Evolutionary conservation across 495 filamentous ascomycete species (phyloP), one percentile per base, ranked within the genome.

Genomic region (Penicillium verhagenii): DNA sequence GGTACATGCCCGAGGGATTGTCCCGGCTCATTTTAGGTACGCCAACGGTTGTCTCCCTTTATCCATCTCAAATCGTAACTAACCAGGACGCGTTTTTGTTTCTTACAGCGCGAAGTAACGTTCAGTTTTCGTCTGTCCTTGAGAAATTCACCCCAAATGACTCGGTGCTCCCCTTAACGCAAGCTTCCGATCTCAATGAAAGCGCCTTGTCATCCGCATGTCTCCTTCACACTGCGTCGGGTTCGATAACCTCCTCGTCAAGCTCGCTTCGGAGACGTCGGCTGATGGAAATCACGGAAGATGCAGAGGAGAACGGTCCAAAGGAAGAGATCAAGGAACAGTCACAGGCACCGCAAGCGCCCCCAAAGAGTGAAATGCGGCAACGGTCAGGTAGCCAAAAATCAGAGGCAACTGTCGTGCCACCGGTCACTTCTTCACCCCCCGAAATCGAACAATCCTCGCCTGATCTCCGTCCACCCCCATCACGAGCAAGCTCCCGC

Each of bases 101-200:
- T 14, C 59, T 45, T 24, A n/a, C 58, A 97, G 94, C 92, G 50
- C 92, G 94, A 58, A 90, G 89, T 23, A 83, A 90, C n/a, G 94
- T 98, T 8, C 95, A 98, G 68, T 96, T 96, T 64, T 88, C 88
- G 53, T 86, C 90, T 26, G 73, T 98, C 43, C 81, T 85, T 43
- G 92, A 97, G 59, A 86, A 84, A 49, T 96, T 96, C 70, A 82
- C 86, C 37, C 93, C 92, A 2, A 87, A 92, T 71, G 93, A 97
- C 66, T 89, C 90, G 4, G 80, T 85, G 16, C 88, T 96, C 65
- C 74, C 83, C 20, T 86, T 96, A 48, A 73, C 85, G 20, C 71
- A 80, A 26, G 74, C 91, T 10, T 85, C 88, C 59, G 91, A 95
- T 35, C 80, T 98, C 56, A 91, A 83, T 59, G 95, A 98, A 65